Evolutionary conservation across 106 monocot genomes (phyloP), one percentile per base, ranked within the genome.

Genomic region (Acanthochlamys bracteata): DNA sequence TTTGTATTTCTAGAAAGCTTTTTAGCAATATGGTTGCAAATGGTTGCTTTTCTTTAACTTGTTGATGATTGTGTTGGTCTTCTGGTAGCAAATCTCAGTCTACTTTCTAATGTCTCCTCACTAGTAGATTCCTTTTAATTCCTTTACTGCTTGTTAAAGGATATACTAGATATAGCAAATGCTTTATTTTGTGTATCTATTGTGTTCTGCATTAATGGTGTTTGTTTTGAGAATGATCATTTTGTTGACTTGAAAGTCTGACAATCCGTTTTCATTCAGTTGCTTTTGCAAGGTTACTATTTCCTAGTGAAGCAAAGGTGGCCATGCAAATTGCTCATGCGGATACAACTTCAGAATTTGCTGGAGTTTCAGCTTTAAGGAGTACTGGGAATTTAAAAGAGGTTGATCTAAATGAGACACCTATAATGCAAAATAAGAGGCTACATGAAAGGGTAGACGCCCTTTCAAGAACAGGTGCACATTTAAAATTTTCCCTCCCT

Each of bases 331-430:
- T 95, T 51, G 86, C 94, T 23, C 79, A 89, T 42, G 84, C 78
- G 22, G 94, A 86, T 3, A 47, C 66, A 22, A 84, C 83, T 15
- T 55, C 75, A 16, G 86, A 84, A 74, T 94, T 84, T 66, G 65
- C 76, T 15, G 83, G 78, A 49, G 57, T 82, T 53, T 42, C 55
- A 61, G 72, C 69, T 20, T 74, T 83, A 20, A 71, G 40, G 57
- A 78, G 72, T 65, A 74, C 78, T 55, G 70, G 75, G 58, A 89
- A 80, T 56, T 63, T 93, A 41, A 93, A 76, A 79, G 86, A 90
- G 70, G 94, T 95, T 25, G 90, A 95, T 84, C 75, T 95, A 7
- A 95, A 95, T 59, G 94, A 95, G 68, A 90, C 94, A 33, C 90
- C 94, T 24, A 23, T 53, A 23, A 68, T 70, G 55, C 78, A 64